Evolutionary conservation across 2,329 filamentous ascomycete genomes (phyloP).

Genomic region (Botryosphaeria dothidea): DNA sequence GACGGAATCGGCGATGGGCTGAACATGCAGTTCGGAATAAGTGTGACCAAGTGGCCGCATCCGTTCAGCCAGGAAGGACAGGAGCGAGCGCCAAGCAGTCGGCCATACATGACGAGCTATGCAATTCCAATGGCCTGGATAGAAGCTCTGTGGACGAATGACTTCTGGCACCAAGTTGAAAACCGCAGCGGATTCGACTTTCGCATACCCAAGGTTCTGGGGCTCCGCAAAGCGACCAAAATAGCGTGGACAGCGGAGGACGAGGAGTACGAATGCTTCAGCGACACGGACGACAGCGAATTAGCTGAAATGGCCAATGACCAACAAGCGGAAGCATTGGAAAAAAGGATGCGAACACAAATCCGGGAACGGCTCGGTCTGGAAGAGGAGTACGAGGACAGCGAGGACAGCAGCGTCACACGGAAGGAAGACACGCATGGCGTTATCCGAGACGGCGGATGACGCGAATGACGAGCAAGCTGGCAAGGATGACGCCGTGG

Average conservation of each 20-base stretch:
- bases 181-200: not conserved
- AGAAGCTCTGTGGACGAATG: conserved; percentile 5
- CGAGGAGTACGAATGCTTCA: conserved; percentile 12
- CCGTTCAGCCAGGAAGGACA: conserved; percentile 9
- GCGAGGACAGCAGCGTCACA: conserved; percentile 11
- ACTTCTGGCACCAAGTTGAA: conserved; percentile 13
- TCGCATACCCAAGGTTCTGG: conserved; percentile 4
- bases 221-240: not conserved
- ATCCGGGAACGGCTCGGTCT: not conserved
- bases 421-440: conserved; percentile 6
- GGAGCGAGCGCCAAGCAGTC: conserved; percentile 11
- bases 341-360: not conserved
- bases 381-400: not conserved
- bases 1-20: conserved; percentile 14
- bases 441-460: conserved; percentile 13
- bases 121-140: conserved; percentile 18
- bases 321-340: not conserved
- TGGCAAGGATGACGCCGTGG: not conserved
- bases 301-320: not conserved
- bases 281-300: not conserved
- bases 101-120: conserved; percentile 7
- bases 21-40: conserved; percentile 16
- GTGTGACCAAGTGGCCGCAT: conserved; percentile 19
- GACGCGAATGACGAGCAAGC: not conserved
- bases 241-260: not conserved